Evolutionary conservation across 345 rosid species (phyloP).

Genomic region (Psidium friedrichsthalianum): DNA sequence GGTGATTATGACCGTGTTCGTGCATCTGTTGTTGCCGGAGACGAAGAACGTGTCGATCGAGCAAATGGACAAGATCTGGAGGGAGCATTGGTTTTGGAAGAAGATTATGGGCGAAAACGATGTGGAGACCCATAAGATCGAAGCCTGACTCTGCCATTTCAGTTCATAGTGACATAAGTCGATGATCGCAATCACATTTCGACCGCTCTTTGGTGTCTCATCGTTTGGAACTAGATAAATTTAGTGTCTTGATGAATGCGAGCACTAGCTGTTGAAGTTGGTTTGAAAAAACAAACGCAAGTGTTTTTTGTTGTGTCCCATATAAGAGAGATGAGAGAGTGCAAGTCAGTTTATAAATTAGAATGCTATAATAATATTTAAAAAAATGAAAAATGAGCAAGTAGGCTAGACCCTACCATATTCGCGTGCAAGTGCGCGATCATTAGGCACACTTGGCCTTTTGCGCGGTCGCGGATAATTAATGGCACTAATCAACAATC

Average conservation of each 20-base stretch:
- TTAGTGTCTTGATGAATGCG: background rate
- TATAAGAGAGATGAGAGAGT: too few species aligned
- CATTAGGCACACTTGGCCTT: too few species aligned
- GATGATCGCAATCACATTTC: background rate
- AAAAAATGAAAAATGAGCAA: too few species aligned
- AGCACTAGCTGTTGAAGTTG: too few species aligned
- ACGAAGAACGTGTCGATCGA: slow-evolving; percentile 33
- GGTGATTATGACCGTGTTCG: slow-evolving; percentile 27
- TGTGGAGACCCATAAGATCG: background rate
- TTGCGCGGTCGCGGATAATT: too few species aligned
- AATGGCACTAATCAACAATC: too few species aligned
- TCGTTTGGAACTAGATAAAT: background rate
- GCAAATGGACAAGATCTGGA: slow-evolving; percentile 34
- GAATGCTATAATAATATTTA: too few species aligned
- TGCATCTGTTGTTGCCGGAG: slow-evolving; percentile 25
- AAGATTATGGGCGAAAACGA: background rate
- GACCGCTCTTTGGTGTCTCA: background rate
- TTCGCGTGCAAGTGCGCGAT: too few species aligned
- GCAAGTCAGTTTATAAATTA: too few species aligned
- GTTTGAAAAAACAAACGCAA: too few species aligned
- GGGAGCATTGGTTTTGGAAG: slow-evolving; percentile 33
- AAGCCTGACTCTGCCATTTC: background rate
- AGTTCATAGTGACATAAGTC: background rate
- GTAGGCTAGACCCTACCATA: too few species aligned
- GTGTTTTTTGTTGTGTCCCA: too few species aligned